Percentiles rank a stretch among this genome's conserved stretches.
These are phyloP conservation scores for Eutrema japonicum DNA, from an alignment of 345 rosid species.

Conservation along the genomic window DNA sequence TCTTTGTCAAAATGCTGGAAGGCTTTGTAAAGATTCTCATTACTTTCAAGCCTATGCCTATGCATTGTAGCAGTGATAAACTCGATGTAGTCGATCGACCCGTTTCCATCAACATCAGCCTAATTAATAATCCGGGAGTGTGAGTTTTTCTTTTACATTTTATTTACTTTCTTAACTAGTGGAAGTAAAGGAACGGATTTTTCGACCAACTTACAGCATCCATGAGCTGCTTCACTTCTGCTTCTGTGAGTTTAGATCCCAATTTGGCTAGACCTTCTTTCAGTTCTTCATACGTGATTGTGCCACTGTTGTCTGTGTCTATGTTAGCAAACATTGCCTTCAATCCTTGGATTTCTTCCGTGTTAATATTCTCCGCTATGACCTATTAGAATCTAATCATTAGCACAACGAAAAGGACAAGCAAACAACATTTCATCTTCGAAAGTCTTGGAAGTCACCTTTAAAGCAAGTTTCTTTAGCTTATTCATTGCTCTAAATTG, in stretches of 20 bases:
- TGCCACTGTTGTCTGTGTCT: conserved; percentile 88
- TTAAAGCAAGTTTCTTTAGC: conserved; percentile 87
- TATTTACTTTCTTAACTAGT: not conserved
- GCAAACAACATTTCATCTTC: conserved; percentile 25
- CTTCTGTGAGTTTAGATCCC: conserved; percentile 86
- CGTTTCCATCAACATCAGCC: conserved; percentile 98
- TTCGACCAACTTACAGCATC: conserved; percentile 70
- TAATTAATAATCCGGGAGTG: conserved; percentile 31
- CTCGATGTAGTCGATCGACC: conserved; percentile 90
- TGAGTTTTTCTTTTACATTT: not conserved
- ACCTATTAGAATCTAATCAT: conserved; percentile 51
- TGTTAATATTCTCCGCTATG: conserved; percentile 78
- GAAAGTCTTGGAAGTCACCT: conserved; percentile 49
- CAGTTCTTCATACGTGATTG: conserved; percentile 90
- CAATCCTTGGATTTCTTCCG: conserved; percentile 84
- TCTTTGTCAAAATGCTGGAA: conserved; percentile 95
- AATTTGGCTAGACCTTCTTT: conserved; percentile 79
- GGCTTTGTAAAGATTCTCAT: conserved; percentile 85
- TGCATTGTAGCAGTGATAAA: conserved; percentile 95
- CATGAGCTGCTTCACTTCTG: conserved; percentile 90
- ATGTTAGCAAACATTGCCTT: conserved; percentile 83
- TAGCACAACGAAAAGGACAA: not conserved
- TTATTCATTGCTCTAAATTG: conserved; percentile 97
- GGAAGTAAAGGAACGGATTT: conserved; percentile 9
- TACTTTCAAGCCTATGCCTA: conserved; percentile 78